Evolutionary conservation across 106 monocot species (phyloP).

Genomic region (Acorus calamus): DNA sequence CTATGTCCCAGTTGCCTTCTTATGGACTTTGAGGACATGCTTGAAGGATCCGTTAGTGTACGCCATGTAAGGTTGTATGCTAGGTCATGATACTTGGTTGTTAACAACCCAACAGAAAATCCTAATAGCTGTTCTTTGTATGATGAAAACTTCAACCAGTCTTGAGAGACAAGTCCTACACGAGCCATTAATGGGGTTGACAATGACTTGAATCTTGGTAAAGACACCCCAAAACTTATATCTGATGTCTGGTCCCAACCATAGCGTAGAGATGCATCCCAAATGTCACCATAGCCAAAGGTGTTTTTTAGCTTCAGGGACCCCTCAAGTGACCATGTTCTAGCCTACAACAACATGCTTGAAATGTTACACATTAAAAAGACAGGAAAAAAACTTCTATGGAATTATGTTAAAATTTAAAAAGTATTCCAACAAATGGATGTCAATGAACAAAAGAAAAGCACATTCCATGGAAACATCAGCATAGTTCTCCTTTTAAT

Average conservation of each 20-base stretch:
- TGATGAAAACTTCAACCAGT: constrained; percentile 88
- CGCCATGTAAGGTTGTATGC: constrained; percentile 83
- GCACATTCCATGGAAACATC: too few species aligned
- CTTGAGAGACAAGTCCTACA: constrained; percentile 66
- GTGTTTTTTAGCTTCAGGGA: constrained; percentile 72
- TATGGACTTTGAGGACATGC: constrained; percentile 57
- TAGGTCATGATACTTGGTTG: constrained; percentile 65
- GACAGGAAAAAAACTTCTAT: too few species aligned
- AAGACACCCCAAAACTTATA: constrained; percentile 56
- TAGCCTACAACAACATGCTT: constrained; percentile 25
- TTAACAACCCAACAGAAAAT: constrained; percentile 70
- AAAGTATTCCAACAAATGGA: too few species aligned
- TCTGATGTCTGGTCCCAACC: constrained; percentile 67
- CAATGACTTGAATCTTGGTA: constrained; percentile 69
- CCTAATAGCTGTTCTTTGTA: constrained; percentile 70
- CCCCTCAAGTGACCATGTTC: constrained; percentile 69
- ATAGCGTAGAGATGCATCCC: constrained; percentile 79
- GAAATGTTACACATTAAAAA: too few species aligned
- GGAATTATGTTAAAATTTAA: too few species aligned
- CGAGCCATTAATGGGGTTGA: constrained; percentile 59
- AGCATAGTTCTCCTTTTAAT: too few species aligned
- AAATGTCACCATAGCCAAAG: constrained; percentile 89
- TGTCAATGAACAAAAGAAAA: too few species aligned
- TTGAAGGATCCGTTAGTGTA: constrained; percentile 60
- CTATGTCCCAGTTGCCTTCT: constrained; percentile 74